Evolutionary conservation across 805 yeast species (phyloP).

Genomic region (Candida pini): DNA sequence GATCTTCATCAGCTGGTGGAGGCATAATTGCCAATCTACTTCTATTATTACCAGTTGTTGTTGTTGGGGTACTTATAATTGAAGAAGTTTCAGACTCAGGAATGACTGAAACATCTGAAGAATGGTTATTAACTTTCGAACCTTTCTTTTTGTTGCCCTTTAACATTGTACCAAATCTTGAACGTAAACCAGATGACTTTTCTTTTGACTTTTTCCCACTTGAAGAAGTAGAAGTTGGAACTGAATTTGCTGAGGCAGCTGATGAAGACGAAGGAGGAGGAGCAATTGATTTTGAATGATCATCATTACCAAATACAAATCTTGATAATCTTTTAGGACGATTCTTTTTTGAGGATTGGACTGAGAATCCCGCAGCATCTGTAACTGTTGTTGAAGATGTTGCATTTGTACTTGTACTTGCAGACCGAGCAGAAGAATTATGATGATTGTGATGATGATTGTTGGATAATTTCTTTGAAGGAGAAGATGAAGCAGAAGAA

Average conservation of each 20-base stretch:
- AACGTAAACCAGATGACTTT: constrained; percentile 43
- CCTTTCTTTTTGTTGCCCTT: constrained; percentile 50
- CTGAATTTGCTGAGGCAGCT: constrained; percentile 3
- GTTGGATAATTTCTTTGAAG: too few relatives aligned
- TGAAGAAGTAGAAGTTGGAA: constrained; percentile 3
- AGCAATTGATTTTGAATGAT: constrained; percentile 1
- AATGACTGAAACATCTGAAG: constrained; percentile 20
- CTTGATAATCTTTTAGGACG: neutral
- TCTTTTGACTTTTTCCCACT: constrained; percentile 14
- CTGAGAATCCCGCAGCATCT: constrained; percentile 8
- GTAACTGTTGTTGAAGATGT: constrained; percentile 6
- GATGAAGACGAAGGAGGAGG: constrained; percentile 8
- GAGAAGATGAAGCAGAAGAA: constrained; percentile 6
- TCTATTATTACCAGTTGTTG: constrained; percentile 1
- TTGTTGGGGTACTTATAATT: constrained; percentile 15
- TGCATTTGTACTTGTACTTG: neutral
- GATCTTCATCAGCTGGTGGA: neutral
- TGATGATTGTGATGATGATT: constrained; percentile 13
- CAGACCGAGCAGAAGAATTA: constrained; percentile 11
- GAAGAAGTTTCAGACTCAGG: constrained; percentile 30
- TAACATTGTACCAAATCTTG: constrained; percentile 72
- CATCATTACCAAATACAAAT: neutral
- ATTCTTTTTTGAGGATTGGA: constrained; percentile 7
- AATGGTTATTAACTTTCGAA: too few relatives aligned
- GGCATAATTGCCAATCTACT: neutral